Evolutionary conservation across 2,329 filamentous ascomycete species (phyloP).

Genomic region (Nemania serpens): DNA sequence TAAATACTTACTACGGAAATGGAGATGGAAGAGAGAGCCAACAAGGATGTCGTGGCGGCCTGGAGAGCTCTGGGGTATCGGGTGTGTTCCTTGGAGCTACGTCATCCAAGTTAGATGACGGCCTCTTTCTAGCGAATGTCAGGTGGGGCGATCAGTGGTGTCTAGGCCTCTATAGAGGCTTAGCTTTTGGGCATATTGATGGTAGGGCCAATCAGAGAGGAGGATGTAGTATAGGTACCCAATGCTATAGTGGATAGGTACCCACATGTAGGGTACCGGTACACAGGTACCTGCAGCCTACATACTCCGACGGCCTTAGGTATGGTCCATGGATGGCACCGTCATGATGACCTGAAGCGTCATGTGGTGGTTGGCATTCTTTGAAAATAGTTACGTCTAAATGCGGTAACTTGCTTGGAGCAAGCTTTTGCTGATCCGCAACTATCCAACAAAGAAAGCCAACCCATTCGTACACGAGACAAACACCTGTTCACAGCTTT

Average conservation of each 20-base stretch:
- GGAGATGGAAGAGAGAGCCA: slow-evolving; percentile 14
- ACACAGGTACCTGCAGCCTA: too few relatives aligned
- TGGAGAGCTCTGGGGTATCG: slow-evolving; percentile 10
- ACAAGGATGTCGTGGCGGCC: slow-evolving; percentile 21
- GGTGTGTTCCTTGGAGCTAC: slow-evolving; percentile 31
- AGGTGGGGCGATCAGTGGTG: neutral
- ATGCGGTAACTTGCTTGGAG: slow-evolving; percentile 1
- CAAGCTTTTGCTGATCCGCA: neutral
- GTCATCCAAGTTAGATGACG: slow-evolving; percentile 28
- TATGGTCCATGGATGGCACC: too few relatives aligned
- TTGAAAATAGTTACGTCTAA: neutral
- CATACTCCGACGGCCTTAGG: too few relatives aligned
- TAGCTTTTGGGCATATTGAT: neutral
- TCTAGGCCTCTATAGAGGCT: neutral
- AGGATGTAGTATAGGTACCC: neutral
- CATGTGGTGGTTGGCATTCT: neutral
- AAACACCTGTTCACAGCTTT: too few relatives aligned
- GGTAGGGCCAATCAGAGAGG: slow-evolving; percentile 10
- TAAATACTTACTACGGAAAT: slow-evolving; percentile 21
- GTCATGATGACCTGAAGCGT: slow-evolving; percentile 1
- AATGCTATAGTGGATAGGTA: too few relatives aligned
- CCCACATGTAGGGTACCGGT: too few relatives aligned
- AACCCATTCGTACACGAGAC: neutral
- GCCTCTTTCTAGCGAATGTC: neutral
- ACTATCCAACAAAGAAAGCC: slow-evolving; percentile 3